Conservation (phyloP, 768 basidiomycete genomes). For the Pisolithus orientalis region DNA sequence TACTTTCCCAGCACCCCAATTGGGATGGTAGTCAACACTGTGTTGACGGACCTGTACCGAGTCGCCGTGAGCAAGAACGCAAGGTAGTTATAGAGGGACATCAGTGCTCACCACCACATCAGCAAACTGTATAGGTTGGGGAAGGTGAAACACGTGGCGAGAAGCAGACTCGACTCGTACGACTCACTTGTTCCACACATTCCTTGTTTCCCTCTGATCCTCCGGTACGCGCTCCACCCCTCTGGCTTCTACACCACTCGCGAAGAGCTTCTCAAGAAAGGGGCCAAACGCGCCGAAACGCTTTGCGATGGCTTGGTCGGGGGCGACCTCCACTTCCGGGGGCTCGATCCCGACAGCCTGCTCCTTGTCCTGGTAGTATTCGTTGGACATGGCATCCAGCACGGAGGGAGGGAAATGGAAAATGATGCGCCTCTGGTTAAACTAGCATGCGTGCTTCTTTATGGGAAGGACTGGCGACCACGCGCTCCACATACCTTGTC, state of each 20-base stretch:
- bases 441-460: too few species aligned
- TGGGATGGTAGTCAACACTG: conserved; percentile 42
- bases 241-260: conserved; percentile 45
- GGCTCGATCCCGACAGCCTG: conserved; percentile 1
- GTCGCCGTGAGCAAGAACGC: neutral
- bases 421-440: too few species aligned
- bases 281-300: conserved; percentile 27
- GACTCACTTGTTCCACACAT: conserved; percentile 39
- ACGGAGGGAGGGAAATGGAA: neutral
- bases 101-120: conserved; percentile 37
- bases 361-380: conserved; percentile 15
- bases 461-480: too few species aligned
- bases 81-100: neutral
- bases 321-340: conserved; percentile 18
- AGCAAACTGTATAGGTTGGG: conserved; percentile 26
- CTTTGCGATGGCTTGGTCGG: conserved; percentile 20
- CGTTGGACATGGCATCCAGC: neutral
- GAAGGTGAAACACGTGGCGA: neutral
- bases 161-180: neutral
- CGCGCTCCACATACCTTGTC: too few species aligned
- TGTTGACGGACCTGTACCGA: conserved; percentile 38
- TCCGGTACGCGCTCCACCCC: conserved; percentile 52
- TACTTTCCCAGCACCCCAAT: conserved; percentile 45
- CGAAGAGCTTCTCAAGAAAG: conserved; percentile 34
- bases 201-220: conserved; percentile 37